A percentile compares a stretch with the other conserved stretches of the same genome.
phyloP scores from a whole-genome alignment of 179 eudicot species.

The Actinidia arguta region DNA sequence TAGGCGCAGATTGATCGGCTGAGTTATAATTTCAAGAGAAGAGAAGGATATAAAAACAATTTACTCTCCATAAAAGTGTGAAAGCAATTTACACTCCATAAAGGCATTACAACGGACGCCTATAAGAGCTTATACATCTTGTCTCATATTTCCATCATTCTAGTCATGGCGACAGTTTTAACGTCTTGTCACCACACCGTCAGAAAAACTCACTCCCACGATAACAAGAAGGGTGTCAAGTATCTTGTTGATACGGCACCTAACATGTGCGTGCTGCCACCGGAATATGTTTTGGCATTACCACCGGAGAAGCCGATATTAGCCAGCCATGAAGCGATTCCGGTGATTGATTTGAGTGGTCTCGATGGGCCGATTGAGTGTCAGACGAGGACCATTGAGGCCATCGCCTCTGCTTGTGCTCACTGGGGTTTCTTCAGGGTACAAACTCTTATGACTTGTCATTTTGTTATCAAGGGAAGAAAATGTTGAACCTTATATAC shows the following conservation, averaged over 20 bases:
- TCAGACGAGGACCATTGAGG: slow-evolving; percentile 3
- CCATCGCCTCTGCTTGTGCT: slow-evolving; percentile 30
- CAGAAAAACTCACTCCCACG: not conserved
- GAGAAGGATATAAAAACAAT: too few relatives aligned
- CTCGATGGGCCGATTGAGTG: slow-evolving; percentile 14
- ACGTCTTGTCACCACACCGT: not conserved
- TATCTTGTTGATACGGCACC: slow-evolving; percentile 5
- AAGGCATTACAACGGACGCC: too few relatives aligned
- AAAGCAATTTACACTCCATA: too few relatives aligned
- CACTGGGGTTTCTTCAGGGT: slow-evolving; percentile 36
- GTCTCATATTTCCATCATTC: too few relatives aligned
- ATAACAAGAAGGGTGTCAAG: not conserved
- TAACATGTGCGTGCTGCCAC: not conserved
- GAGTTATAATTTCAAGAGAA: too few relatives aligned
- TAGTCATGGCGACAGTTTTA: too few relatives aligned
- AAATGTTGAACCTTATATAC: not conserved
- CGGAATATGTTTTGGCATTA: slow-evolving; percentile 16
- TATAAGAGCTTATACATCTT: too few relatives aligned
- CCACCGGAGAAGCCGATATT: not conserved
- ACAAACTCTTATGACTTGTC: not conserved
- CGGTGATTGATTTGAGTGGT: slow-evolving; percentile 28
- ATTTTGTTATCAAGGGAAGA: not conserved
- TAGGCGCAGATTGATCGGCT: too few relatives aligned
- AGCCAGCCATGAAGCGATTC: slow-evolving; percentile 10
- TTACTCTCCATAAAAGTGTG: too few relatives aligned